Evolutionary conservation across 2,329 filamentous ascomycete genomes (phyloP).

Genomic region (Plectosphaerella cucumerina): DNA sequence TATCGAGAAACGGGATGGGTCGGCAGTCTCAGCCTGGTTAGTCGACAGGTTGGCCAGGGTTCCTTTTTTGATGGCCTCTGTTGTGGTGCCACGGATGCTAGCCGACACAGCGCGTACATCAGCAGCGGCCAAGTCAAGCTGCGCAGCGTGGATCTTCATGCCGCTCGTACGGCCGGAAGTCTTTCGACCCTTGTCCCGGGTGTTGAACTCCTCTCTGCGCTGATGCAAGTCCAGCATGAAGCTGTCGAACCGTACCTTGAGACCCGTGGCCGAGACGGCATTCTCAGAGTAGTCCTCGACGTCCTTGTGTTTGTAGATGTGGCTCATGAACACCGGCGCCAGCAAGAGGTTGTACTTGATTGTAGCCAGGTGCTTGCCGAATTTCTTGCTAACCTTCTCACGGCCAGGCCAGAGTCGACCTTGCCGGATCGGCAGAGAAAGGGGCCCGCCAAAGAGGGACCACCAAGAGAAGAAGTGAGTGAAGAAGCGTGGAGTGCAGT

Average conservation of each 20-base stretch:
- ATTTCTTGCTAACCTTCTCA: slow-evolving; percentile 98
- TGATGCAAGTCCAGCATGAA: slow-evolving; percentile 97
- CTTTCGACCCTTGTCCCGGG: slow-evolving; percentile 70
- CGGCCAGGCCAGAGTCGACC: slow-evolving; percentile 85
- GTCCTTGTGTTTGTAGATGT: slow-evolving; percentile 98
- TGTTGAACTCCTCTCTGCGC: slow-evolving; percentile 85
- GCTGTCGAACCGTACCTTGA: slow-evolving; percentile 93
- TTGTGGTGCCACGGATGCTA: slow-evolving; percentile 75
- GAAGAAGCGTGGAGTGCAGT: slow-evolving; percentile 92
- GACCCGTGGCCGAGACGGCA: slow-evolving; percentile 84
- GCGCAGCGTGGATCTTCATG: slow-evolving; percentile 93
- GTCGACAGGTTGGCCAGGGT: slow-evolving; percentile 46
- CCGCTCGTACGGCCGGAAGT: slow-evolving; percentile 79
- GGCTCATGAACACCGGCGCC: slow-evolving; percentile 89
- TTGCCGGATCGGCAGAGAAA: slow-evolving; percentile 92
- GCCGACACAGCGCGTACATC: slow-evolving; percentile 93
- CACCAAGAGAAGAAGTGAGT: slow-evolving; percentile 99
- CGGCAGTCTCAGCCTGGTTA: slow-evolving; percentile 54
- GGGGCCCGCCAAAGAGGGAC: slow-evolving; percentile 90
- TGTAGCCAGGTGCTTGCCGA: slow-evolving; percentile 92
- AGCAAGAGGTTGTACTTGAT: slow-evolving; percentile 96
- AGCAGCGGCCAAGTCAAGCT: slow-evolving; percentile 85
- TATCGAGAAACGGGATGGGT: slow-evolving; percentile 88
- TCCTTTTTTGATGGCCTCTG: slow-evolving; percentile 67
- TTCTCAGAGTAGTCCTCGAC: slow-evolving; percentile 75